phyloP scores from a whole-genome alignment of 768 basidiomycete genomes.

The Pleurotus tuber-regium region DNA sequence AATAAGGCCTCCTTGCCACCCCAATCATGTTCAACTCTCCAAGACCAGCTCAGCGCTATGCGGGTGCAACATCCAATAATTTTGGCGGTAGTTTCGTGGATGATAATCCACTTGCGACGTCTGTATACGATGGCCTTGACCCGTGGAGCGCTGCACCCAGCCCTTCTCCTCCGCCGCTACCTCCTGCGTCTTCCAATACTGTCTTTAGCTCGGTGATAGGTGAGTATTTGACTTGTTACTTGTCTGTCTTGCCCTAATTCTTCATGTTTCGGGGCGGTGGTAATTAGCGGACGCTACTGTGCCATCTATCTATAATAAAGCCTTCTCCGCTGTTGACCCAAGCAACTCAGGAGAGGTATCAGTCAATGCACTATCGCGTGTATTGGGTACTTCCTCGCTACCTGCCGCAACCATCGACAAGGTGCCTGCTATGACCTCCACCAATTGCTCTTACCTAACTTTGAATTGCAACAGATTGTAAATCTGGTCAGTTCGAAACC shows the following conservation, averaged over 20 bases:
- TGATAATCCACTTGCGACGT: constrained; percentile 70
- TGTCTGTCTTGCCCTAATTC: no score
- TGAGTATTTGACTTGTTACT: constrained; percentile 27
- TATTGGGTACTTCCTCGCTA: constrained; percentile 73
- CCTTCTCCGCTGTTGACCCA: constrained; percentile 75
- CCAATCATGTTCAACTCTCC: constrained; percentile 81
- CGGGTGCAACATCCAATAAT: constrained; percentile 49
- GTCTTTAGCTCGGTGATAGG: constrained; percentile 73
- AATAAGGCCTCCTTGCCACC: not conserved
- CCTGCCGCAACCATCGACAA: constrained; percentile 82
- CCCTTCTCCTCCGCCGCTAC: constrained; percentile 62
- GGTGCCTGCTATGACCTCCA: constrained; percentile 37
- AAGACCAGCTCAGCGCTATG: constrained; percentile 68
- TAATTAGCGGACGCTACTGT: constrained; percentile 77
- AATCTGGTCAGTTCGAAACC: constrained; percentile 81
- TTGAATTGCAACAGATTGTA: constrained; percentile 62
- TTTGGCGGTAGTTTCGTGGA: constrained; percentile 74
- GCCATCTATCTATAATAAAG: constrained; percentile 71
- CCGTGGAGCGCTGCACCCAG: constrained; percentile 79
- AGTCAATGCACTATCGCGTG: constrained; percentile 77
- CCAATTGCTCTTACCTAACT: constrained; percentile 6
- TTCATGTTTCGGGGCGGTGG: no score
- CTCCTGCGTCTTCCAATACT: constrained; percentile 41
- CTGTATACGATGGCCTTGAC: constrained; percentile 76
- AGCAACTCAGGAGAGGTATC: constrained; percentile 73